Evolutionary conservation across 768 basidiomycete species (phyloP), one percentile per base, ranked within the genome.

Genomic region (Rhodotorula taiwanensis): DNA sequence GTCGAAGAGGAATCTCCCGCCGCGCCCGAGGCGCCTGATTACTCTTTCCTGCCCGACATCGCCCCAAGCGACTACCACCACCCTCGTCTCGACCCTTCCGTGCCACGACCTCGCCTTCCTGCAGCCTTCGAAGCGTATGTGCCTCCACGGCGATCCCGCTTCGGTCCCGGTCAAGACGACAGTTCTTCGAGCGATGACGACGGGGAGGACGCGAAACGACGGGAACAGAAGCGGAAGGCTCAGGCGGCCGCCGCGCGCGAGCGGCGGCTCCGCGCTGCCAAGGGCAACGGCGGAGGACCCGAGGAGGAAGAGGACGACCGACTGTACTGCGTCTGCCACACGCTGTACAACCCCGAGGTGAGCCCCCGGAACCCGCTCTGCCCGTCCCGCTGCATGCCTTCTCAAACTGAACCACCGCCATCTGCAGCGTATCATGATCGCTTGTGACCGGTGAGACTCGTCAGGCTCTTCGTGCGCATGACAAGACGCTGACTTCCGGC

Each of bases 241-340:
- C 10, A 9, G 36, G 36, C 36, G 36, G 36, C 36, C 36, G 36
- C 36, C 9, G 36, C 36, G 47, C 25, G 49, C 52, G 45, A 16
- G 63, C 43, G 58, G 41, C 14, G 54, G 7, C 53, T 58, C 20
- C 20, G 36, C 16, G 57, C 53, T 8, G 58, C 54, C 36, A 41
- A 33, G 33, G 21, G 34, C 52, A 20, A 36, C 53, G 11, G 62
- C 60, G 44, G 58, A 61, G 4, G 73, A 79, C 20, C 36, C 36
- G 79, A 77, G n/a, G 76, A 76, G 20, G 75, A 77, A n/a, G 76
- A 71, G 34, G 74, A 88, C 70, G 84, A 87, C 71, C 84, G 86
- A 75, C 75, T 91, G 54, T 94, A 94, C 71, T 94, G 91, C 72
- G 78, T 94, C 20, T 95, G 91, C 79, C 83, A 87, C 76, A 88